Evolutionary conservation across 192 early-diverging fungal genomes (phyloP).

Genomic region (Umbelopsis isabellina): DNA sequence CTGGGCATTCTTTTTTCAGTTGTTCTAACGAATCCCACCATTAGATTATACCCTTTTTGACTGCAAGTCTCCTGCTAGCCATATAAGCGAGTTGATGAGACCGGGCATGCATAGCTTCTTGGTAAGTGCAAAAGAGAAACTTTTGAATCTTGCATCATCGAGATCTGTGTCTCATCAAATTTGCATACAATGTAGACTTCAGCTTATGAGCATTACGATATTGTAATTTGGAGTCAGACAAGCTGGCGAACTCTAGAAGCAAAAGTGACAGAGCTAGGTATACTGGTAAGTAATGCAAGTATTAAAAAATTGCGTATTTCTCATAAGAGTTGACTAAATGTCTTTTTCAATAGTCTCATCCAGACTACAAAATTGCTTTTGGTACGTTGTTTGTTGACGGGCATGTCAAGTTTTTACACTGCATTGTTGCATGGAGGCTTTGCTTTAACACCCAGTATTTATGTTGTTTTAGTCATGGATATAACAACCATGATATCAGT

Average conservation of each 20-base stretch:
- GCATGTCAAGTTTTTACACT: not conserved
- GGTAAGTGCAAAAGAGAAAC: conserved; percentile 5
- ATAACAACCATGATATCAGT: conserved; percentile 72
- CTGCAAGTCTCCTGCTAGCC: conserved; percentile 63
- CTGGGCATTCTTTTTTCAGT: not conserved
- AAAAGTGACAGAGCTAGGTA: conserved; percentile 75
- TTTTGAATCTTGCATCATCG: not conserved
- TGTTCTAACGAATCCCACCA: not conserved
- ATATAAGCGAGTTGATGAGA: conserved; percentile 62
- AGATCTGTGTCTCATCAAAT: not conserved
- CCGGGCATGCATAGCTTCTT: conserved; percentile 68
- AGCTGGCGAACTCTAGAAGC: conserved; percentile 71
- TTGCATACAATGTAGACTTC: conserved; percentile 40
- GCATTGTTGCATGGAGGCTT: too few relatives aligned
- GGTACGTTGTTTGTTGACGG: conserved; percentile 12
- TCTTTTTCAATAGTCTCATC: conserved; percentile 34
- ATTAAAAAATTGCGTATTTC: too few relatives aligned
- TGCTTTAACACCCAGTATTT: not conserved
- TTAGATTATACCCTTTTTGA: conserved; percentile 76
- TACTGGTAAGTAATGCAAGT: conserved; percentile 39
- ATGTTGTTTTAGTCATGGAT: conserved; percentile 58
- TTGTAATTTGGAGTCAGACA: conserved; percentile 82
- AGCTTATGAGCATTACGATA: conserved; percentile 69
- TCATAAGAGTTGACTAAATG: not conserved
- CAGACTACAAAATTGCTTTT: conserved; percentile 67